Base-by-base conservation (phyloP, 1,284 basidiomycete genomes). In the Ceratorhiza oryzae-sativae region DNA sequence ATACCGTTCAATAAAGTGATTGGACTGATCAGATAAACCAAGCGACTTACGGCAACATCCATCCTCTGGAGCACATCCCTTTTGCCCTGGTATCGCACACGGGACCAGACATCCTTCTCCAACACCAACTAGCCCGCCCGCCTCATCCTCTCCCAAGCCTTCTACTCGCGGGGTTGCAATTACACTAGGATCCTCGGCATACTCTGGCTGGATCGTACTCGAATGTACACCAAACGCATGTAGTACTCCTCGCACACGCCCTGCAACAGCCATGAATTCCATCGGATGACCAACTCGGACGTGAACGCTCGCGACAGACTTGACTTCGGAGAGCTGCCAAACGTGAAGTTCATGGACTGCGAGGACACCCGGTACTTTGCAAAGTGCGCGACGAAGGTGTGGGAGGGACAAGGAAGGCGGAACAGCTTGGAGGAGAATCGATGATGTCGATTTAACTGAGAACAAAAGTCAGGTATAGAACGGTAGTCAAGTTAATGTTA, bases 401-500 rank as follows among this genome's bases (percentile, higher is more conserved):
- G 97, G 94, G 41, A 99, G 86, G 3, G 94, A 95, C 18, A 99
- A 87, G 10, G 90, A 91, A 0, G 91, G 84, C 0, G 97, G 97
- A 1, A 98, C 97, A 51, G 93, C 97, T 81, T 99, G 97, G 6
- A 99, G 84, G n/a, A 99, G 84, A 79, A 99, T 98, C 82, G 94
- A 96, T 12, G 95, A 95, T 3, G 97, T 93, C 75, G 94, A 95
- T 80, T 90, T 92, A 76, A 97, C 96, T 91, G 60, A 25, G 46
- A 41, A 60, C 53, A 61, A 74, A 68, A 8, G 12, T 41, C 72
- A 53, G 73, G 71, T 75, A 12, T 59, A 27, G 9, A 20, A 42
- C 3, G 13, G 13, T 18, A 1, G 30, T 20, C 20, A 27, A 8
- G 8, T 32, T 36, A 71, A 23, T 42, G 42, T 39, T 32, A 32